Conservation (phyloP, 2,329 filamentous ascomycete genomes). For the Ploettnerulaceae sp. region DNA sequence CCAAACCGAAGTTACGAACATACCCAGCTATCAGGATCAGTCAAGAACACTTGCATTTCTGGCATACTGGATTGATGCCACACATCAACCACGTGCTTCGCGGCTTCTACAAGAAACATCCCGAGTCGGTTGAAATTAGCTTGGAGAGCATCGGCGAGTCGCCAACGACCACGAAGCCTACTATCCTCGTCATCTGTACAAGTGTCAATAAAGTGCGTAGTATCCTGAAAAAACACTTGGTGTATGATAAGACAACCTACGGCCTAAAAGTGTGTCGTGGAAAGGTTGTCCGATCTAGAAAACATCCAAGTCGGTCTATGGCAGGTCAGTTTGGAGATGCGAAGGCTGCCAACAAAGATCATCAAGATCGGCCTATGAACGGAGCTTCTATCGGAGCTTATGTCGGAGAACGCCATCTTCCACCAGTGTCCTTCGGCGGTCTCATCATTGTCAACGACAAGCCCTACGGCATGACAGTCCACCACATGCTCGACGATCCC, state of each 20-base stretch:
- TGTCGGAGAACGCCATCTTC: slow-evolving; percentile 77
- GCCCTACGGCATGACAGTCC: slow-evolving; percentile 90
- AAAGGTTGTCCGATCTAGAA: slow-evolving; percentile 58
- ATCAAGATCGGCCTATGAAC: slow-evolving; percentile 73
- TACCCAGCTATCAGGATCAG: slow-evolving; percentile 56
- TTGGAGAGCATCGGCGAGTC: slow-evolving; percentile 70
- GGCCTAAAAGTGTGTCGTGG: slow-evolving; percentile 69
- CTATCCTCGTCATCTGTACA: slow-evolving; percentile 71
- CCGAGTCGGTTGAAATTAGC: slow-evolving; percentile 74
- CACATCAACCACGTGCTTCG: slow-evolving; percentile 68
- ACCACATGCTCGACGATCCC: slow-evolving; percentile 85
- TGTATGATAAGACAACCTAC: slow-evolving; percentile 61
- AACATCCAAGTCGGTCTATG: slow-evolving; percentile 39
- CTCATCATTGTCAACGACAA: slow-evolving; percentile 79
- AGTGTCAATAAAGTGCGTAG: slow-evolving; percentile 68
- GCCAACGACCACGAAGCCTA: slow-evolving; percentile 60
- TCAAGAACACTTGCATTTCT: slow-evolving; percentile 60
- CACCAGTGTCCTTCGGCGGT: slow-evolving; percentile 87
- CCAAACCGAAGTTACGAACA: slow-evolving; percentile 46
- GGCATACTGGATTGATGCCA: slow-evolving; percentile 67
- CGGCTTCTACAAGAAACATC: slow-evolving; percentile 65
- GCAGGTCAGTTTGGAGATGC: slow-evolving; percentile 37
- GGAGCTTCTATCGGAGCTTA: slow-evolving; percentile 93
- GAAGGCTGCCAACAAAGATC: slow-evolving; percentile 63
- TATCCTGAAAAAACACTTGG: slow-evolving; percentile 64